phyloP scores from a whole-genome alignment of 306 rosid genomes.

The Fagus crenata region DNA sequence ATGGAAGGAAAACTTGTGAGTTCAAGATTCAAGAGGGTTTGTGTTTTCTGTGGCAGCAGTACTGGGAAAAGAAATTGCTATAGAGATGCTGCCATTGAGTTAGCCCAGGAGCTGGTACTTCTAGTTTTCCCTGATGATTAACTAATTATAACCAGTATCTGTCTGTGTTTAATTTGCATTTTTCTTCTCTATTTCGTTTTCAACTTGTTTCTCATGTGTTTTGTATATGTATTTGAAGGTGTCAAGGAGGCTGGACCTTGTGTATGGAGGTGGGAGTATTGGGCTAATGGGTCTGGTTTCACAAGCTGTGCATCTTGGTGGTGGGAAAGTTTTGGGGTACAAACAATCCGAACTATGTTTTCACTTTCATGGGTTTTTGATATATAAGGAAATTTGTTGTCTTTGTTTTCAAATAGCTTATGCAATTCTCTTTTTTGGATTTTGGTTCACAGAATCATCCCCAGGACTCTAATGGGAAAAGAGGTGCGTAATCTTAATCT shows the following conservation, averaged over 20 bases:
- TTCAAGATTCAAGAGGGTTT: constrained; percentile 51
- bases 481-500: constrained; percentile 33
- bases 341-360: neutral
- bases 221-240: constrained; percentile 36
- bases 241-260: constrained; percentile 49
- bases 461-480: constrained; percentile 47
- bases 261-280: constrained; percentile 67
- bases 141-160: neutral
- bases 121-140: neutral
- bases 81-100: constrained; percentile 54
- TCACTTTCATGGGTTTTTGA: neutral
- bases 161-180: neutral
- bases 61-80: constrained; percentile 50
- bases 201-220: neutral
- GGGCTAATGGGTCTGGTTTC: constrained; percentile 67
- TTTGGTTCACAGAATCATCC: constrained; percentile 45
- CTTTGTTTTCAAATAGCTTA: neutral
- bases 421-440: neutral
- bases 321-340: constrained; percentile 60
- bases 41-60: constrained; percentile 65
- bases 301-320: constrained; percentile 59
- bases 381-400: neutral
- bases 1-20: constrained; percentile 42
- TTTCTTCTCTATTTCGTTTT: neutral
- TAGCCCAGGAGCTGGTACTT: constrained; percentile 54